phyloP scores from a whole-genome alignment of 2,329 filamentous ascomycete species.

The Trichophyton benhamiae region DNA sequence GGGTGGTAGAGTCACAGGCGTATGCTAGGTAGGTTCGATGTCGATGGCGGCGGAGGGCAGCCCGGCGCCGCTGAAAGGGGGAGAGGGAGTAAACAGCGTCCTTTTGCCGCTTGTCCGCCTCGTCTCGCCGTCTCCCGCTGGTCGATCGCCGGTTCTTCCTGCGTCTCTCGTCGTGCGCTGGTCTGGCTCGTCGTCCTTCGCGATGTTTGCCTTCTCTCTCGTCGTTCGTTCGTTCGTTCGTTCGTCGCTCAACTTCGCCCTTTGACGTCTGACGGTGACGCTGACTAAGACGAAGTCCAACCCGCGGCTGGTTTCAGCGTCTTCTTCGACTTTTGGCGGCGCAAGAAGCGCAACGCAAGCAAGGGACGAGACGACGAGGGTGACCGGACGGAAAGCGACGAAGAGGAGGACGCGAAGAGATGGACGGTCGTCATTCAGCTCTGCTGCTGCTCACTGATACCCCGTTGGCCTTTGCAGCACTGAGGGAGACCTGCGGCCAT shows the following conservation, averaged over 20 bases:
- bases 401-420: not conserved
- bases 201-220: not conserved
- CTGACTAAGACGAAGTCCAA: not conserved
- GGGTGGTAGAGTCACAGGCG: not conserved
- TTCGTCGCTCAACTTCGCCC: not conserved
- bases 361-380: not conserved
- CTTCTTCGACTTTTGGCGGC: not conserved
- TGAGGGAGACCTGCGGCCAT: constrained; percentile 50
- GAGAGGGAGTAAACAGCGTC: no score
- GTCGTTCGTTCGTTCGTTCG: not conserved
- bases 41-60: no score
- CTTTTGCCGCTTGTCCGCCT: no score
- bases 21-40: no score
- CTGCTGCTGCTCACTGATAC: constrained; percentile 52
- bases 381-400: no score
- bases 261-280: not conserved
- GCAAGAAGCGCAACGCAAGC: not conserved
- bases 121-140: not conserved
- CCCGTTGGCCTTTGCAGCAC: constrained; percentile 37
- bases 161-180: no score
- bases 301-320: not conserved
- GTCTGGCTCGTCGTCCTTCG: not conserved
- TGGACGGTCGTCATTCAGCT: constrained; percentile 9
- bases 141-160: not conserved
- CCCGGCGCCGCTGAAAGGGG: no score